Evolutionary conservation across 495 filamentous ascomycete species (phyloP), one percentile per base, ranked within the genome.

Genomic region (Hypoxylon fragiforme): DNA sequence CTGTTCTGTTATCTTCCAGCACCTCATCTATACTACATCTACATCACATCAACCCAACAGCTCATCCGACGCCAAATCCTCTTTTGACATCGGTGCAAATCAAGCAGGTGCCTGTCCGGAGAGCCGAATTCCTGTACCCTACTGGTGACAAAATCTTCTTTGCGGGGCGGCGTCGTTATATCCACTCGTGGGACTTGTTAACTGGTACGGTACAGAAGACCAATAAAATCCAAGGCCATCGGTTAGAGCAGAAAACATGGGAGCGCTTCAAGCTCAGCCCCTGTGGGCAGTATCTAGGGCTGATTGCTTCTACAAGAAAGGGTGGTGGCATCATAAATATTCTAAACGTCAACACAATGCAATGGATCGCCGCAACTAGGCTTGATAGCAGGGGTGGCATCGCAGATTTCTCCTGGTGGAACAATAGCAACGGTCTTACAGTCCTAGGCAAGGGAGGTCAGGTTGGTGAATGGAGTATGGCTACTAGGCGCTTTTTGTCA

Each of bases 391-490:
- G 83, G 24, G 85, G 87, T 38, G 91, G 91, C 19, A 82, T 97
- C 6, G 85, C 89, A 0, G 92, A 96, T 65, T 92, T 96, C 57
- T 84, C 81, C 1, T 98, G 94, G 94, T 95, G 91, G 89, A 74
- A 80, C 9, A 80, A 89, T 56, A 86, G 92, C n/a, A 78, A 88
- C 51, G 81, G 80, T 2, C 70, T 97, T 60, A 84, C 82, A 1
- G 85, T 95, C 26, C 81, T 84, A 2, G 90, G 89, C 44, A 92
- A 89, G 62, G 88, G 87, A 48, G 95, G 95, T 16, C 90, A 95
- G 65, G 81, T 95, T n/a, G 86, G 87, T n/a, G 94, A 98, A 72
- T 97, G 87, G 81, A 85, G 84, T 68, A 74, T 92, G 35, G 71
- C 67, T 14, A 66, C 81, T 20, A 79, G 77, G 31, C 77, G 82